A percentile compares a stretch with the other conserved stretches of the same genome.
Evolutionary conservation across 2,329 filamentous ascomycete species (phyloP).

Genomic region (Fusarium sp.): DNA sequence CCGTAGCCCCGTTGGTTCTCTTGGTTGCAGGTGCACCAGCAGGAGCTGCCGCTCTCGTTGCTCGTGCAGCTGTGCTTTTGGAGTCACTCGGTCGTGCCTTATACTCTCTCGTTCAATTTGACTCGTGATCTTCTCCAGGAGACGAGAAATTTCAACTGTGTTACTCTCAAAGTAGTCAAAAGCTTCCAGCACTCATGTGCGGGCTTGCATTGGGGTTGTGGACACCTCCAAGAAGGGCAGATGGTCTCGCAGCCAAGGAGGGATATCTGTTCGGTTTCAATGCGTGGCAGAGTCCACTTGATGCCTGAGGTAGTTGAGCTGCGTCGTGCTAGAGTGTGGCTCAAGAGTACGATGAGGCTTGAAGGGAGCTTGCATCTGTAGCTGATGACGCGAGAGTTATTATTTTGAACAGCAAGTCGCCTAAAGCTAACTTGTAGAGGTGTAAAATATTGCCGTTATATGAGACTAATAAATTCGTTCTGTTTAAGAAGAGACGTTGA

Average conservation of each 20-base stretch:
- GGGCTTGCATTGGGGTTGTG: no score
- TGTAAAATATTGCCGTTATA: accelerated
- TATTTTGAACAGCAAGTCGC: not conserved
- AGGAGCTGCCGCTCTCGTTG: not conserved
- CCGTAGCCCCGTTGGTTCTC: not conserved
- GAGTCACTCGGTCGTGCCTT: not conserved
- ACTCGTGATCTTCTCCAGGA: not conserved
- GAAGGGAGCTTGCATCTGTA: not conserved
- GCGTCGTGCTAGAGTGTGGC: not conserved
- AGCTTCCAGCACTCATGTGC: not conserved
- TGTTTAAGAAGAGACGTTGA: no score
- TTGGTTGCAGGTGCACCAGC: not conserved
- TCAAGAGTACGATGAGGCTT: not conserved
- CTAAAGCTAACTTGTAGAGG: no score
- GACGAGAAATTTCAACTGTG: accelerated
- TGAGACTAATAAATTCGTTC: no score
- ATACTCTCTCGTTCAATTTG: not conserved
- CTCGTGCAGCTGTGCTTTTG: accelerated
- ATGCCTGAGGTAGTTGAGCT: not conserved
- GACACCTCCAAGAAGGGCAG: no score
- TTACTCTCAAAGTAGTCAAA: not conserved
- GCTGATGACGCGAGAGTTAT: not conserved
- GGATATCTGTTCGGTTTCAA: not conserved
- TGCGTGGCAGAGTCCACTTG: no score
- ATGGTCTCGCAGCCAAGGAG: no score